phyloP scores from a whole-genome alignment of 768 basidiomycete genomes.

The Hemileccinum impolitum region DNA sequence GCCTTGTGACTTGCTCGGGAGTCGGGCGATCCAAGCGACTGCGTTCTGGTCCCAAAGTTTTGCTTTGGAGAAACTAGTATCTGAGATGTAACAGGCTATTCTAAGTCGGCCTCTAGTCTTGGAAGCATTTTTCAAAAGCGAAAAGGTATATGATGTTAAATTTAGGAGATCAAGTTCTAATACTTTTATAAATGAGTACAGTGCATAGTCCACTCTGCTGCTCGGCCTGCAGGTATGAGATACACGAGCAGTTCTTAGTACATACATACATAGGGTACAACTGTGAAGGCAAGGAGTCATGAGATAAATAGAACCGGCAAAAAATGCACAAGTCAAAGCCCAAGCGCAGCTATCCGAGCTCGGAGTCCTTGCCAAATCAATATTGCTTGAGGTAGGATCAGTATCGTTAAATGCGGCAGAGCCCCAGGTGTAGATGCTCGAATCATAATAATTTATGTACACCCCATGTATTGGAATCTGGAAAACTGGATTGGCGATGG shows the following conservation, averaged over 20 bases:
- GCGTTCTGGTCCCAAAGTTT: no score
- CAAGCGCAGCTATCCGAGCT: constrained; percentile 38
- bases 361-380: constrained; percentile 22
- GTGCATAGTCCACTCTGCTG: no score
- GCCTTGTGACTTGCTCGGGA: no score
- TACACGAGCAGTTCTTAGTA: background rate
- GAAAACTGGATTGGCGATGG: constrained; percentile 26
- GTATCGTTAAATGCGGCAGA: constrained; percentile 32
- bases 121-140: no score
- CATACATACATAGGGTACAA: background rate
- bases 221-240: no score
- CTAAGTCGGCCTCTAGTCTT: no score
- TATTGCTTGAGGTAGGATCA: constrained; percentile 7
- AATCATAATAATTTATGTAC: constrained; percentile 28
- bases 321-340: constrained; percentile 18
- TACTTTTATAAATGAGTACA: no score
- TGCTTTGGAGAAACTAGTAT: no score
- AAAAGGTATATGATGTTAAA: no score
- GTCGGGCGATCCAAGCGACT: no score
- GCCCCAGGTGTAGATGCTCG: constrained; percentile 21
- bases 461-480: constrained; percentile 22
- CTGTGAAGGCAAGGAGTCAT: constrained; percentile 21
- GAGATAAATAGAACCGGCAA: constrained; percentile 29
- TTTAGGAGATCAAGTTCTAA: no score
- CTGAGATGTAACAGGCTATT: no score